Evolutionary conservation across 306 rosid genomes (phyloP).

Genomic region (Macrotyloma uniflorum): DNA sequence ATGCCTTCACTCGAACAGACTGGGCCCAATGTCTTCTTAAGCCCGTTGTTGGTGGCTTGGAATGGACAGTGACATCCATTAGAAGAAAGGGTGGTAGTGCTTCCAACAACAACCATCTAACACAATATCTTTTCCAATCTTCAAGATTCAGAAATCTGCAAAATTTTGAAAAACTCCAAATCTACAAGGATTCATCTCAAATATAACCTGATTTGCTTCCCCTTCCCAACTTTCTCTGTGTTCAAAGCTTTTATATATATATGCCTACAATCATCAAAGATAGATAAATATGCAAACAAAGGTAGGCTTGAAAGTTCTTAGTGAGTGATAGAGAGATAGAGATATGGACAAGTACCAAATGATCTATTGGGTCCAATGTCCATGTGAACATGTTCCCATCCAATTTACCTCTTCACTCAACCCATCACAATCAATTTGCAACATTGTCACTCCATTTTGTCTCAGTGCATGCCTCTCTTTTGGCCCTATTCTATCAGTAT

Average conservation of each 20-base stretch:
- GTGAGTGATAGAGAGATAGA: conserved; percentile 28
- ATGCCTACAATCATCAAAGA: not conserved
- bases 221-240: conserved; percentile 9
- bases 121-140: conserved; percentile 45
- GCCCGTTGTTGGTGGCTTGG: conserved; percentile 48
- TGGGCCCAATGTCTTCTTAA: conserved; percentile 39
- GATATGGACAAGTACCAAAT: conserved; percentile 52
- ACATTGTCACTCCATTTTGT: conserved; percentile 14
- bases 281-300: not conserved
- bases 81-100: conserved; percentile 5
- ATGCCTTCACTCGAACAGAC: conserved; percentile 47
- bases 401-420: conserved; percentile 20
- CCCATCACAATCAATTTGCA: conserved; percentile 9
- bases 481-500: not conserved
- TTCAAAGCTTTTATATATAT: no score
- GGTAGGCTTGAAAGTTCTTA: not conserved
- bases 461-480: not conserved
- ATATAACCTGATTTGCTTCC: conserved; percentile 7
- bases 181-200: conserved; percentile 3
- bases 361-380: conserved; percentile 58
- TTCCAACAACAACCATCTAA: conserved; percentile 27
- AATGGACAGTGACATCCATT: conserved; percentile 50
- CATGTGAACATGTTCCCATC: conserved; percentile 67
- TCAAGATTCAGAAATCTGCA: conserved; percentile 41
- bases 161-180: not conserved